These are phyloP conservation scores for Bacidia gigantensis DNA, from an alignment of 495 filamentous ascomycete genomes.

Conservation along the genomic window DNA sequence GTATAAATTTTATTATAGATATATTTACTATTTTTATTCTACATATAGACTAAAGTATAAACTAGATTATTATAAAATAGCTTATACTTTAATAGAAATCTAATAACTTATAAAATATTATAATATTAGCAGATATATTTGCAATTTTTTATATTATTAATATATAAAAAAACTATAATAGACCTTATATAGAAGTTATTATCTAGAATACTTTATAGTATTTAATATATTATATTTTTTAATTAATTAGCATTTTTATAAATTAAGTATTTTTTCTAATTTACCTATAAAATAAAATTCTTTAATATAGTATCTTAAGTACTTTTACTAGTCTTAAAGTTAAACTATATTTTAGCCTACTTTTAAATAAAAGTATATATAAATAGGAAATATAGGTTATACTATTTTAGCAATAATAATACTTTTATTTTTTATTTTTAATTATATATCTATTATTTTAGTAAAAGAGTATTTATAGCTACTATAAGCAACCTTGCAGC, in stretches of 20 bases:
- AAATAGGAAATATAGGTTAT: background rate
- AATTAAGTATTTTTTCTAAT: background rate
- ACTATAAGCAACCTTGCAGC: background rate
- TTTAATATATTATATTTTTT: no score
- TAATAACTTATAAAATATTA: background rate
- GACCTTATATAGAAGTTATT: no score
- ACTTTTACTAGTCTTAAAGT: background rate
- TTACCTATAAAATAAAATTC: background rate
- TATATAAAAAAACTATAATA: background rate
- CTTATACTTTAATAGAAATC: background rate
- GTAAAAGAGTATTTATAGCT: background rate
- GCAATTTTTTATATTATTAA: background rate
- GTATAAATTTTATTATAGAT: background rate
- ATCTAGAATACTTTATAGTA: no score
- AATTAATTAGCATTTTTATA: no score
- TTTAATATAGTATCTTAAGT: background rate
- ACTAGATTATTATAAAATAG: no score
- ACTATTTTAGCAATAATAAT: background rate
- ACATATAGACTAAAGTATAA: no score
- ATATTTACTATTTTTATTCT: background rate
- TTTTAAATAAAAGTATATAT: background rate
- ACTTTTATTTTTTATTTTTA: no score
- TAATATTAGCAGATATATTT: background rate
- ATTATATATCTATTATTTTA: background rate
- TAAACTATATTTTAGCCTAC: background rate